Evolutionary conservation across 345 rosid genomes (phyloP), one percentile per base, ranked within the genome.

Genomic region (Excoecaria cochinchinensis): DNA sequence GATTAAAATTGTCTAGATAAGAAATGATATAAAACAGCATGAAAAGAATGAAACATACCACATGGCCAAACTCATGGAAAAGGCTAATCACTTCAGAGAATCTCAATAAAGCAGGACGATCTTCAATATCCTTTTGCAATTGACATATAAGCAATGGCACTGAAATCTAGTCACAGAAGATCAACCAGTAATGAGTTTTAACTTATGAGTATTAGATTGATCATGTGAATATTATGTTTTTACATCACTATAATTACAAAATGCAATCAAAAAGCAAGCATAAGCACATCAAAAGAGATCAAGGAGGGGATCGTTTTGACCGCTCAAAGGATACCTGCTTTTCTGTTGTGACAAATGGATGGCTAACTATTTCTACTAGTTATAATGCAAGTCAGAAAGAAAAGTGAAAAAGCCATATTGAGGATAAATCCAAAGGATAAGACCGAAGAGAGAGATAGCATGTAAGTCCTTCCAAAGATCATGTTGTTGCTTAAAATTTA

Each of bases 41-140:
- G 16, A 70, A 52, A 16, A 25, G 56, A 75, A 81, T 11, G 65
- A 46, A 77, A 82, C 95, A 44, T 95, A 95, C 99, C 95, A 91
- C 95, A 86, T 95, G 99, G 77, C 97, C 91, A 79, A 92, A 95
- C 88, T 92, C 99, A 60, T 92, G 99, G 80, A 92, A 90, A 87
- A 92, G 85, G 77, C 81, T 91, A 78, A 92, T 94, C 80, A 95
- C 97, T 82, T 92, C 96, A 74, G 95, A 85, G 84, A 95, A 95
- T 77, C 97, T 89, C 80, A 95, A 76, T 76, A 91, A 83, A 71
- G 79, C 57, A 68, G 89, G 85, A 67, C 77, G 78, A 17, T 86
- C 80, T 46, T 70, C 78, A 70, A 31, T 73, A 59, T 81, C 90
- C 80, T 90, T 95, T 73, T 83, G 85, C 78, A 91, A 72, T 71